These are phyloP conservation scores for Coprinopsis cinerea DNA, from an alignment of 768 basidiomycete species.

Conservation along the genomic window DNA sequence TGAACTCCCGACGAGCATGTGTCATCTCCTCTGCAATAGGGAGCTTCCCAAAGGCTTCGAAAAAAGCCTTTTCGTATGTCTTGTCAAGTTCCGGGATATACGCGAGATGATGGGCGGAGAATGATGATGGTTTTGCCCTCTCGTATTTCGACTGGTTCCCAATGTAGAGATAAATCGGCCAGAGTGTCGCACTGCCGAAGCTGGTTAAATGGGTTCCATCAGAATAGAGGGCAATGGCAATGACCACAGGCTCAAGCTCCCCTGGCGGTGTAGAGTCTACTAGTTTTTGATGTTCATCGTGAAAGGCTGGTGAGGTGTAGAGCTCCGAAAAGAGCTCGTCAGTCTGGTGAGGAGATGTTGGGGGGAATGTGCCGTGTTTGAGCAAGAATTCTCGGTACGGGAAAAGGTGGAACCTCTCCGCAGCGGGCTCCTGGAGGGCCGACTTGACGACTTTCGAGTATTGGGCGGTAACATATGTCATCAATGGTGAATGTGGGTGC, in stretches of 20 bases:
- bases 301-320: conserved; percentile 16
- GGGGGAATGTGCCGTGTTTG: background rate
- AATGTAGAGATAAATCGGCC: conserved; percentile 28
- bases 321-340: conserved; percentile 16
- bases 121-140: conserved; percentile 17
- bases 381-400: conserved; percentile 13
- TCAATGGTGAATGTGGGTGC: conserved; percentile 16
- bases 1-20: conserved; percentile 16
- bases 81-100: conserved; percentile 29
- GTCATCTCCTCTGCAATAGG: background rate
- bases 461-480: conserved; percentile 12
- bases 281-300: conserved; percentile 12
- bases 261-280: background rate
- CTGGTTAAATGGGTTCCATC: conserved; percentile 27
- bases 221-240: conserved; percentile 23
- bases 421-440: conserved; percentile 12
- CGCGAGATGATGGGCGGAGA: conserved; percentile 31
- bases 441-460: conserved; percentile 9
- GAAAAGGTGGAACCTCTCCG: conserved; percentile 12
- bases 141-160: conserved; percentile 35
- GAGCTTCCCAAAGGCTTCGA: conserved; percentile 1
- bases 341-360: background rate
- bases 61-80: background rate
- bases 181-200: conserved; percentile 27
- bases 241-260: conserved; percentile 17